A percentile compares a stretch with the other conserved stretches of the same genome.
Evolutionary conservation across 352 stramenopile genomes (phyloP).

Genomic region (Phytopythium oedochilum): DNA sequence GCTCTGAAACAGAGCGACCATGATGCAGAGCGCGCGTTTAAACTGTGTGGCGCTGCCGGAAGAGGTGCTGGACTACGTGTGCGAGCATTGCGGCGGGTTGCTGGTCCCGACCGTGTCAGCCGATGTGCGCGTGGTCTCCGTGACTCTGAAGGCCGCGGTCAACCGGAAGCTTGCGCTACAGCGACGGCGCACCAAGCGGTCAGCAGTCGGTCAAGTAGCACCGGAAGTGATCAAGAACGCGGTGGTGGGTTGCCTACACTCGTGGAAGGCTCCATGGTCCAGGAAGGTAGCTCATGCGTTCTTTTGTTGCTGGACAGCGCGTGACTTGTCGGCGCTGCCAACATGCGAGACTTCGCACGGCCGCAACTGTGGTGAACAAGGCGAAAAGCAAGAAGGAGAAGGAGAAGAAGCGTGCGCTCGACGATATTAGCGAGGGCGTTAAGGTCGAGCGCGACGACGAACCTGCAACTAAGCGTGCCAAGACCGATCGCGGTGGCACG

Average conservation of each 20-base stretch:
- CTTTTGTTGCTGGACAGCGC: conserved; percentile 19
- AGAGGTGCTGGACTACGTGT: conserved; percentile 59
- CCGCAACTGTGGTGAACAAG: conserved; percentile 45
- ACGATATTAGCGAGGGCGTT: conserved; percentile 1
- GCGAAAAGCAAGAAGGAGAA: conserved; percentile 53
- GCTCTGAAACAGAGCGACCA: conserved; percentile 24
- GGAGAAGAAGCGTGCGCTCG: conserved; percentile 7
- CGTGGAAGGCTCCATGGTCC: too few species aligned
- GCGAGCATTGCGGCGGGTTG: conserved; percentile 52
- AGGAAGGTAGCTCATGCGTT: too few species aligned
- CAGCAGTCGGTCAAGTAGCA: not conserved
- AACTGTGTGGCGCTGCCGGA: conserved; percentile 31
- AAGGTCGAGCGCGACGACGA: not conserved
- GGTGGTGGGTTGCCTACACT: not conserved
- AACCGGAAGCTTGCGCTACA: conserved; percentile 51
- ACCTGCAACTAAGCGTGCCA: conserved; percentile 22
- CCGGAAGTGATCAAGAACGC: not conserved
- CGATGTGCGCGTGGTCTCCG: conserved; percentile 41
- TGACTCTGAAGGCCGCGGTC: conserved; percentile 23
- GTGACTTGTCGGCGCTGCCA: conserved; percentile 52
- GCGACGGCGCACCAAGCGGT: conserved; percentile 21
- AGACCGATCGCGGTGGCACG: conserved; percentile 1
- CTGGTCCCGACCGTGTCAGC: conserved; percentile 57
- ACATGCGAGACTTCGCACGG: conserved; percentile 37
- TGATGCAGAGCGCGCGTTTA: conserved; percentile 44